A percentile compares a stretch with the other conserved stretches of the same genome.
Conservation (phyloP, 2,329 filamentous ascomycete genomes). For the Venturia asperata region DNA sequence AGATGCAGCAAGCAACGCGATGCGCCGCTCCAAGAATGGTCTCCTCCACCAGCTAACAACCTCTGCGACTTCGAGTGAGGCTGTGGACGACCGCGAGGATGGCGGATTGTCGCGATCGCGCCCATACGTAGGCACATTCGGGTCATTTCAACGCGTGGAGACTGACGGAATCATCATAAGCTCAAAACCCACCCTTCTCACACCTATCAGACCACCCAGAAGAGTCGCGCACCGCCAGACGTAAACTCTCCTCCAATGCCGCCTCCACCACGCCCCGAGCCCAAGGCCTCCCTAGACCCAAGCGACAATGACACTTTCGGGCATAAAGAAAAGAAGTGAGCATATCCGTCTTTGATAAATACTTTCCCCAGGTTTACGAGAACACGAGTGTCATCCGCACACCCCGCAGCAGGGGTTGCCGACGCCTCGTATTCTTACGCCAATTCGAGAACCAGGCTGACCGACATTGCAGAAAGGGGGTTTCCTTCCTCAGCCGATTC, state of each 20-base stretch:
- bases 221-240: background rate
- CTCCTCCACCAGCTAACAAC: background rate
- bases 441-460: conserved; percentile 5
- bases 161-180: background rate
- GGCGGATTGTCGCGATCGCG: background rate
- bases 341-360: background rate
- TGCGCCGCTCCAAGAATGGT: conserved; percentile 5
- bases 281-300: background rate
- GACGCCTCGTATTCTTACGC: conserved; percentile 4
- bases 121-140: background rate
- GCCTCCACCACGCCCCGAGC: background rate
- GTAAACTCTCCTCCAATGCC: background rate
- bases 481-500: conserved; percentile 85
- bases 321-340: conserved; percentile 13
- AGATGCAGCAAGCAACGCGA: background rate
- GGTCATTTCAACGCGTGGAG: background rate
- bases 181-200: background rate
- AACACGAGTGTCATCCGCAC: background rate
- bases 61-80: background rate
- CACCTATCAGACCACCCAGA: background rate
- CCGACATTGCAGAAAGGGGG: conserved; percentile 60
- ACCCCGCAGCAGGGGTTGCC: background rate
- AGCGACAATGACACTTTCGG: conserved; percentile 1
- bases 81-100: background rate
- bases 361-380: background rate